Base-by-base conservation (phyloP, 192 early-diverging fungal species). In the Tieghemiomyces parasiticus region DNA sequence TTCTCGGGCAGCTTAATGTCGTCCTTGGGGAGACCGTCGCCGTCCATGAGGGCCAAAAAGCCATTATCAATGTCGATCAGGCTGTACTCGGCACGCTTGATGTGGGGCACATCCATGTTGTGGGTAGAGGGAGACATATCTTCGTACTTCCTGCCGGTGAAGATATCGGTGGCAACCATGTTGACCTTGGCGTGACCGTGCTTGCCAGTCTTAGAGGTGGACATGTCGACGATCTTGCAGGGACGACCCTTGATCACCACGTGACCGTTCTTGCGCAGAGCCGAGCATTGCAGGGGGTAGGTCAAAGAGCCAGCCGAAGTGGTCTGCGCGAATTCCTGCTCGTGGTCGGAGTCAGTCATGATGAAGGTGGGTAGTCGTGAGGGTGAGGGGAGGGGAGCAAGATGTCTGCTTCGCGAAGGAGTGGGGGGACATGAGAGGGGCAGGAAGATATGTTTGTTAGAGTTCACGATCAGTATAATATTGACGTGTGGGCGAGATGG, bases 141-240 rank as follows among this genome's bases (percentile, higher is more conserved):
- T 79, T 99, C 96, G 70, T 85, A 75, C 87, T 97, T 99, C 85
- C 89, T 92, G 71, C 81, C 81, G 63, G 88, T 99, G 78, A 99
- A 99, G 80, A 99, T 94, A 74, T 98, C 93, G 61, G 84, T 83
- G 63, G 79, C 93, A 33, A 85, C 82, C 71, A 93, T 73, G 78
- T 97, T 81, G 62, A 99, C 95, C 92, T 99, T 99, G 79, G 96
- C 96, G 84, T 99, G 96, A 60, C 94, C 96, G 90, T 99, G 96
- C 92, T 99, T 99, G 71, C 96, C 96, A 66, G 96, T 99, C 88
- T 99, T 99, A 78, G 94, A 97, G 76, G 96, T 99, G 58, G 93
- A 93, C 91, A 99, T 97, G 71, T 96, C 93, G 52, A 95, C 83
- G 58, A 99, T 95, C 89, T 97, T 99, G 85, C 96, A 99, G 71